These are phyloP conservation scores for Phytophthora macrochlamydospora DNA, from an alignment of 352 stramenopile species.

Conservation along the genomic window DNA sequence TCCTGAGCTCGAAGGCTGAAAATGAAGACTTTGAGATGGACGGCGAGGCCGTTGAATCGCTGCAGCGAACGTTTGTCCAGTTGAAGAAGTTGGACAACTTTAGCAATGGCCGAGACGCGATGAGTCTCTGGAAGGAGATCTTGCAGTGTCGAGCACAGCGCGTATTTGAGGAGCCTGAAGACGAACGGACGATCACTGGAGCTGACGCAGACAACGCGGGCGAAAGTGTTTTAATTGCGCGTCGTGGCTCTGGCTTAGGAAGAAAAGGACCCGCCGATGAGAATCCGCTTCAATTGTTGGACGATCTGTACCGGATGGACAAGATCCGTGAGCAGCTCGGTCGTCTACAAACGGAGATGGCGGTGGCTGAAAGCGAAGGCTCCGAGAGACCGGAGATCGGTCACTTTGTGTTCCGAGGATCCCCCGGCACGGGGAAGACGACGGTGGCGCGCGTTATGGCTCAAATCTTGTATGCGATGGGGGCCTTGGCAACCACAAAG, in stretches of 20 bases:
- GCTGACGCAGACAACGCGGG: conserved; percentile 51
- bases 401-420: conserved; percentile 90
- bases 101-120: conserved; percentile 88
- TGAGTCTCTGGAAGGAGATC: conserved; percentile 68
- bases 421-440: conserved; percentile 89
- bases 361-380: conserved; percentile 69
- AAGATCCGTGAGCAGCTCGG: conserved; percentile 57
- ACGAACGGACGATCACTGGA: conserved; percentile 52
- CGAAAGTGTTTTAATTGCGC: conserved; percentile 36
- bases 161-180: conserved; percentile 49
- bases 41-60: conserved; percentile 53
- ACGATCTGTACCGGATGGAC: conserved; percentile 70
- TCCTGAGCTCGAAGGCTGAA: conserved; percentile 50
- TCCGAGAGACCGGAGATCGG: conserved; percentile 63
- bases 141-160: conserved; percentile 49
- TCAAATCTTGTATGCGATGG: conserved; percentile 93
- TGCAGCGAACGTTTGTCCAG: conserved; percentile 65
- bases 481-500: conserved; percentile 91
- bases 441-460: conserved; percentile 92
- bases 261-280: conserved; percentile 57
- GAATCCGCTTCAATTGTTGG: conserved; percentile 54
- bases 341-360: conserved; percentile 58
- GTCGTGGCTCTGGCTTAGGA: conserved; percentile 17
- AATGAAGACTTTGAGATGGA: conserved; percentile 83
- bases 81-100: conserved; percentile 85